Percentiles rank a stretch among this genome's conserved stretches.
phyloP scores from a whole-genome alignment of 1,284 basidiomycete species.

The Apiotrichum akiyoshidainum region DNA sequence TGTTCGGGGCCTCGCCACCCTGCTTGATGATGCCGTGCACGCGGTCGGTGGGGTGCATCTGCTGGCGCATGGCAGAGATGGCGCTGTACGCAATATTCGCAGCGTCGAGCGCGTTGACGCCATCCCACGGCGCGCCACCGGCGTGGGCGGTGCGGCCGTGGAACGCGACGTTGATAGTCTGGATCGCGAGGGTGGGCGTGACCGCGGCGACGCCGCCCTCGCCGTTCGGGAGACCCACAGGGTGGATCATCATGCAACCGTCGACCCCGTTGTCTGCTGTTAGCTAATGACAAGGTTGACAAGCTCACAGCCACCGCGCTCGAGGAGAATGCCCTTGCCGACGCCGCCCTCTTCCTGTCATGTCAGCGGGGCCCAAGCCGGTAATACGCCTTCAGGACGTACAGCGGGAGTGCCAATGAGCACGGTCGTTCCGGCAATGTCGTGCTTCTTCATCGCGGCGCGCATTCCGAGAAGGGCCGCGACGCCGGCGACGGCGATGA shows the following conservation, averaged over 20 bases:
- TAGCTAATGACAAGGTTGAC: background rate
- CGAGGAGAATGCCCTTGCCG: constrained; percentile 70
- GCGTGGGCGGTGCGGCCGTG: constrained; percentile 63
- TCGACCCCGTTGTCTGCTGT: constrained; percentile 22
- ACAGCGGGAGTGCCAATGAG: constrained; percentile 77
- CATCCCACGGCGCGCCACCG: constrained; percentile 60
- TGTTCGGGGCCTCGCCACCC: constrained; percentile 57
- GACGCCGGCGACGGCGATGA: constrained; percentile 47
- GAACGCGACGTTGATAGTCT: constrained; percentile 32
- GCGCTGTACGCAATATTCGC: constrained; percentile 73
- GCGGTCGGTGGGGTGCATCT: constrained; percentile 43
- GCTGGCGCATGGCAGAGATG: constrained; percentile 71
- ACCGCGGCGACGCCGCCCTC: constrained; percentile 17
- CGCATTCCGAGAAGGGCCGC: constrained; percentile 40
- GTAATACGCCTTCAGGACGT: background rate
- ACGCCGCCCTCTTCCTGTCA: constrained; percentile 66
- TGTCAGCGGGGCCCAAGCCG: background rate
- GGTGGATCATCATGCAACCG: constrained; percentile 34
- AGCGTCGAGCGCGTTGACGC: constrained; percentile 77
- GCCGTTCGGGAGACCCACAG: constrained; percentile 6
- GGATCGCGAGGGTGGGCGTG: constrained; percentile 30
- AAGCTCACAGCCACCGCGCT: constrained; percentile 70
- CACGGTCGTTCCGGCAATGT: constrained; percentile 68
- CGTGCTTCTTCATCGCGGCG: constrained; percentile 45
- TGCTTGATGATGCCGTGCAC: constrained; percentile 49